These are phyloP conservation scores for Vickermania spadyakhi DNA, from an alignment of 208 protist genomes.

Conservation along the genomic window DNA sequence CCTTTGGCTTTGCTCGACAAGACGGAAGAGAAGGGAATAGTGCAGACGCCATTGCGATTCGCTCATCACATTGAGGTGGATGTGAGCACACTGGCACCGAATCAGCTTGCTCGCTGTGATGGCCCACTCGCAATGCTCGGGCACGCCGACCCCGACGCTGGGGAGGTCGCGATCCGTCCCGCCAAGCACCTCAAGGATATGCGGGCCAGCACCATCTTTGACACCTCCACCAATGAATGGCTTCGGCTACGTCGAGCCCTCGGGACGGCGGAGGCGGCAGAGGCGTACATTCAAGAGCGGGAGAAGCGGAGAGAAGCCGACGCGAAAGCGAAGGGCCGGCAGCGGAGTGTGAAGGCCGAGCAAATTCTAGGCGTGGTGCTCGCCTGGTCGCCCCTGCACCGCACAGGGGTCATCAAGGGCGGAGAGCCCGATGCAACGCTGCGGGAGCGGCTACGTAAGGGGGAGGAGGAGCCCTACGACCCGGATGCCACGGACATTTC, in stretches of 20 bases:
- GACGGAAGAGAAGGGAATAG: conserved; percentile 51
- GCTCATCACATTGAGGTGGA: conserved; percentile 21
- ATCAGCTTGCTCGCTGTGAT: conserved; percentile 35
- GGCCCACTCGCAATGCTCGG: conserved; percentile 35
- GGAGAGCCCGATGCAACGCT: conserved; percentile 13
- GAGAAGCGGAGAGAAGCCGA: conserved; percentile 13
- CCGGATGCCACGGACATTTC: conserved; percentile 13
- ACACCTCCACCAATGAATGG: conserved; percentile 47
- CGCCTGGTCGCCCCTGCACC: conserved; percentile 67
- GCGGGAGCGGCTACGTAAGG: conserved; percentile 5
- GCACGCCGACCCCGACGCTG: conserved; percentile 17
- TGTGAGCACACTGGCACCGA: conserved; percentile 31
- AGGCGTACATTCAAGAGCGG: conserved; percentile 19
- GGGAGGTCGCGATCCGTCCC: conserved; percentile 18
- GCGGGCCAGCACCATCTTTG: conserved; percentile 57
- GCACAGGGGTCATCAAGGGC: conserved; percentile 60
- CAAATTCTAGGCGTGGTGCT: conserved; percentile 32
- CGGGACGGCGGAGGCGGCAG: conserved; percentile 32
- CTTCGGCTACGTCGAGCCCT: conserved; percentile 37
- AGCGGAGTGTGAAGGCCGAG: conserved; percentile 27
- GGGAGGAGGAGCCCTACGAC: conserved; percentile 4
- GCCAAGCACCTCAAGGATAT: conserved; percentile 71
- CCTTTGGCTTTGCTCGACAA: not conserved
- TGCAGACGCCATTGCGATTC: no score
- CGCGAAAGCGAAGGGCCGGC: conserved; percentile 13